Percentiles rank a stretch among this genome's conserved stretches.
Conservation (phyloP, 2,329 filamentous ascomycete species). For the Calonectria pteridis region DNA sequence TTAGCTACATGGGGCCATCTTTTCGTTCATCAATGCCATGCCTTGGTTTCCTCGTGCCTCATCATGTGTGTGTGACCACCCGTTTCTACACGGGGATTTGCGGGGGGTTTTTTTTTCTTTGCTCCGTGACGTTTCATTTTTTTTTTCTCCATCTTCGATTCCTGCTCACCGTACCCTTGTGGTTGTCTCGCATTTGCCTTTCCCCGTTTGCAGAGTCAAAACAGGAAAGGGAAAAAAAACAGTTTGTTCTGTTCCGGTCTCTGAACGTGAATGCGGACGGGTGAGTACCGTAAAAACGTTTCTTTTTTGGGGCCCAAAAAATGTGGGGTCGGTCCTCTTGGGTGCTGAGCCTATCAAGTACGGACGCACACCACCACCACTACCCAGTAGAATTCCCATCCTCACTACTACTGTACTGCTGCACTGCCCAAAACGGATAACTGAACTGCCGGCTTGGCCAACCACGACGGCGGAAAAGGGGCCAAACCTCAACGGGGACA, state of each 20-base stretch:
- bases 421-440: slow-evolving; percentile 31
- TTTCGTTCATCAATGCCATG: background rate
- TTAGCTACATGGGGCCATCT: background rate
- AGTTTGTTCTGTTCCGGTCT: background rate
- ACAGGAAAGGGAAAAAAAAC: background rate
- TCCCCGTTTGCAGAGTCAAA: background rate
- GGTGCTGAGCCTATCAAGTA: background rate
- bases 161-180: background rate
- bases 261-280: background rate
- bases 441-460: background rate
- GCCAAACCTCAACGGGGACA: slow-evolving; percentile 2
- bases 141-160: background rate
- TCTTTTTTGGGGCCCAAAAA: background rate
- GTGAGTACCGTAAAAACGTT: background rate
- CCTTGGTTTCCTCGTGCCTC: background rate
- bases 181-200: background rate
- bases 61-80: background rate
- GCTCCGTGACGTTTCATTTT: too few species aligned
- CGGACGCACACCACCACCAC: too few species aligned
- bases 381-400: too few species aligned
- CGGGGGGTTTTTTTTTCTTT: too few species aligned
- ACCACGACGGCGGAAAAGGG: background rate
- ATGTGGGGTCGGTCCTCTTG: background rate
- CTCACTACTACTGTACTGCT: background rate
- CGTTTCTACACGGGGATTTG: background rate